These are phyloP conservation scores for Obba rivulosa DNA, from an alignment of 768 basidiomycete genomes.

Conservation along the genomic window DNA sequence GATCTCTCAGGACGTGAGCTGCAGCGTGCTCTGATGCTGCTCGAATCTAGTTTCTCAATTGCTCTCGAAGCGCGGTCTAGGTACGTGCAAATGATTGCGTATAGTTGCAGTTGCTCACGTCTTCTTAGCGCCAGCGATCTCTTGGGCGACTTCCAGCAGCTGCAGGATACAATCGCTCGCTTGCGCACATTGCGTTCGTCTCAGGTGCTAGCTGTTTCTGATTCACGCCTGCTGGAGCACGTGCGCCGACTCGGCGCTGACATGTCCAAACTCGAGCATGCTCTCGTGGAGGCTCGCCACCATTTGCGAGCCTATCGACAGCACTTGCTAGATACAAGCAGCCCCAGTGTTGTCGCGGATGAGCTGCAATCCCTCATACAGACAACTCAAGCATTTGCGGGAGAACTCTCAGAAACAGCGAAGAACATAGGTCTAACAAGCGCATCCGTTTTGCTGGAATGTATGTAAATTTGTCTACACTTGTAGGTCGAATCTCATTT, in stretches of 20 bases:
- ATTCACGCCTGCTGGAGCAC: slow-evolving; percentile 14
- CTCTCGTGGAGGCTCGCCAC: slow-evolving; percentile 25
- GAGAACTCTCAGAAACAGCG: slow-evolving; percentile 20
- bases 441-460: slow-evolving; percentile 30
- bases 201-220: slow-evolving; percentile 19
- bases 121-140: slow-evolving; percentile 6
- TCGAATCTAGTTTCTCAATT: slow-evolving; percentile 73
- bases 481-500: not conserved
- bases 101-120: slow-evolving; percentile 21
- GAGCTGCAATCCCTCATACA: slow-evolving; percentile 14
- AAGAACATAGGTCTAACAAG: slow-evolving; percentile 21
- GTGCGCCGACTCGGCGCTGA: slow-evolving; percentile 19
- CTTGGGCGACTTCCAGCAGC: not conserved
- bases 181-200: slow-evolving; percentile 7
- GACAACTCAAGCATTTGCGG: slow-evolving; percentile 10
- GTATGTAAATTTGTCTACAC: slow-evolving; percentile 20
- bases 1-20: slow-evolving; percentile 88
- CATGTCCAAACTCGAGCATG: slow-evolving; percentile 21
- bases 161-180: slow-evolving; percentile 7
- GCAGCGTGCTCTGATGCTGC: slow-evolving; percentile 66
- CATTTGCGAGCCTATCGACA: slow-evolving; percentile 14
- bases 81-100: slow-evolving; percentile 39
- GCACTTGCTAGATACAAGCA: slow-evolving; percentile 27
- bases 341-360: slow-evolving; percentile 17
- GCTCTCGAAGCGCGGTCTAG: slow-evolving; percentile 56